phyloP scores from a whole-genome alignment of 108 stramenopile species.

The Fistulifera pelliculosa region DNA sequence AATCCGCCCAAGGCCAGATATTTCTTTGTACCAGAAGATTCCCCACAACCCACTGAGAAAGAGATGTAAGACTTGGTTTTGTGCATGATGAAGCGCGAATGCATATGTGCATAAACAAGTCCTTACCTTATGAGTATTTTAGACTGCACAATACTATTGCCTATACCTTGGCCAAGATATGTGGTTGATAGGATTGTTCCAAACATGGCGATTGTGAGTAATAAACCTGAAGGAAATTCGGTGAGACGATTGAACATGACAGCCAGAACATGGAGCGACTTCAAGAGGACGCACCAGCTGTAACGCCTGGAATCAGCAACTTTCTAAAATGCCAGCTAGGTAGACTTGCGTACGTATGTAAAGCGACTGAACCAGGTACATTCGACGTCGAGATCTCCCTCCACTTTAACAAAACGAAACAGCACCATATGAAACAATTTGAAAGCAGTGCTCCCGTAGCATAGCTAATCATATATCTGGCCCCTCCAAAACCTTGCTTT shows the following conservation, averaged over 20 bases:
- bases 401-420: conserved; percentile 19
- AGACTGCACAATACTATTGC: conserved; percentile 46
- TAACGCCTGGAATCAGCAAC: conserved; percentile 46
- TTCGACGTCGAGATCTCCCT: background rate
- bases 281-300: conserved; percentile 15
- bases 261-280: no score
- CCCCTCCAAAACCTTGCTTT: conserved; percentile 28
- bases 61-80: background rate
- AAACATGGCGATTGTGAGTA: conserved; percentile 65
- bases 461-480: conserved; percentile 40
- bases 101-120: background rate
- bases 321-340: conserved; percentile 40
- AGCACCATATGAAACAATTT: conserved; percentile 34
- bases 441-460: conserved; percentile 39
- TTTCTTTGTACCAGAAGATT: conserved; percentile 66
- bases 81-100: background rate
- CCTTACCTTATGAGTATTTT: conserved; percentile 28
- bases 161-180: conserved; percentile 76
- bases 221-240: conserved; percentile 11
- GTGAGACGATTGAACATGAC: no score
- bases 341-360: conserved; percentile 15
- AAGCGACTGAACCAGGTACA: background rate
- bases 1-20: conserved; percentile 35
- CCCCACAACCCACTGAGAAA: conserved; percentile 61
- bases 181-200: conserved; percentile 58